Percentiles rank a stretch among this genome's conserved stretches.
These are phyloP conservation scores for Trametes gibbosa DNA, from an alignment of 768 basidiomycete genomes.

Conservation along the genomic window DNA sequence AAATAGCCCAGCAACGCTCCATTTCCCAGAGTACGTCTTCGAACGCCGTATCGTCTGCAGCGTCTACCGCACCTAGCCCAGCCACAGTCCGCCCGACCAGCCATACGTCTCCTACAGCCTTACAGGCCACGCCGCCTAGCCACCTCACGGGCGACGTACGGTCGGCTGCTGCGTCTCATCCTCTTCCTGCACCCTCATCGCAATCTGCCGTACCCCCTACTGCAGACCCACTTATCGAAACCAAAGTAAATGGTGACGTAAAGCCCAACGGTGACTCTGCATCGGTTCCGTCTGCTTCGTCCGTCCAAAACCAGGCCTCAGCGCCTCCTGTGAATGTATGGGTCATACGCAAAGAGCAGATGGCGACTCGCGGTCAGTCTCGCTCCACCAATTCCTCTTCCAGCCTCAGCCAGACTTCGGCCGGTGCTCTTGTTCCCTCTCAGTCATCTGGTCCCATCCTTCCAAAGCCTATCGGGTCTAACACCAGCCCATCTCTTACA, in stretches of 20 bases:
- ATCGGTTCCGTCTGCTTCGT: constrained; percentile 5
- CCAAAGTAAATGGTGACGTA: constrained; percentile 21
- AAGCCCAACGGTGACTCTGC: constrained; percentile 15
- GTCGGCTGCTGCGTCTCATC: background rate
- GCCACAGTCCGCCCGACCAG: constrained; percentile 7
- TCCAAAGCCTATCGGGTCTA: background rate
- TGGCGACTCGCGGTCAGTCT: constrained; percentile 28
- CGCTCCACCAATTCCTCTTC: background rate
- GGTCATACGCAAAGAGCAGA: constrained; percentile 42
- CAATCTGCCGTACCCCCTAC: constrained; percentile 7
- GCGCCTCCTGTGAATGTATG: constrained; percentile 39
- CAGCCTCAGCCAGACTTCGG: background rate
- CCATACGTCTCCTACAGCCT: constrained; percentile 4
- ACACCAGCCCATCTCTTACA: background rate
- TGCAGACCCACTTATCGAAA: background rate
- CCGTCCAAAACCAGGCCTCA: constrained; percentile 24
- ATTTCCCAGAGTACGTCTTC: background rate
- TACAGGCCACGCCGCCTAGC: constrained; percentile 1
- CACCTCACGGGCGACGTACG: background rate
- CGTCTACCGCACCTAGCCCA: constrained; percentile 8
- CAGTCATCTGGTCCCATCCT: background rate
- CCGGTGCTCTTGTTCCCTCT: background rate
- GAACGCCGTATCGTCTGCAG: background rate
- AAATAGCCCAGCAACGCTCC: background rate
- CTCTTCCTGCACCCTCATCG: constrained; percentile 10